Percentiles rank a stretch among this genome's conserved stretches.
Conservation (phyloP, 768 basidiomycete species). For the Gymnopilus junonius region DNA sequence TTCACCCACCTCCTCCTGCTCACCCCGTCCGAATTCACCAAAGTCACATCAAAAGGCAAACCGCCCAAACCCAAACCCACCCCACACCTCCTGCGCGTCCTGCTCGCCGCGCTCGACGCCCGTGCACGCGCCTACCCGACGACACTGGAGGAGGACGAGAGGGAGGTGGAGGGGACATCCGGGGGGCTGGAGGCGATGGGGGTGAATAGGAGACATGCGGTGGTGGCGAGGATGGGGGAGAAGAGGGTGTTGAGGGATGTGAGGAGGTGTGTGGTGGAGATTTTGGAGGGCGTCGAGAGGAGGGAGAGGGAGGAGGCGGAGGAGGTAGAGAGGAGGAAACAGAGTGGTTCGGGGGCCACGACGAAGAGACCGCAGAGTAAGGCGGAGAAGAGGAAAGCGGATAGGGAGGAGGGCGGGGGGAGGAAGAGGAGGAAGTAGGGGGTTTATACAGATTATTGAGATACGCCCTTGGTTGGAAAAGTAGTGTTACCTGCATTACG, state of each 20-base stretch:
- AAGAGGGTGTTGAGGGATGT: conserved; percentile 59
- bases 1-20: conserved; percentile 61
- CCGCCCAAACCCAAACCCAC: conserved; percentile 76
- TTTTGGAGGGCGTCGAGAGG: neutral
- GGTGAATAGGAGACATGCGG: conserved; percentile 58
- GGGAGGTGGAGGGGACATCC: neutral
- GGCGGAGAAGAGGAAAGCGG: conserved; percentile 14
- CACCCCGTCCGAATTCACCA: conserved; percentile 60
- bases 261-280: neutral
- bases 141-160: conserved; percentile 47
- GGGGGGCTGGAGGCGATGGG: neutral
- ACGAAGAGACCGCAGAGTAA: neutral
- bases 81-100: conserved; percentile 45
- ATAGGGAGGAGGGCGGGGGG: conserved; percentile 8
- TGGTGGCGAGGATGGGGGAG: conserved; percentile 80
- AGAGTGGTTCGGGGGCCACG: conserved; percentile 8
- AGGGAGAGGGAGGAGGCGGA: neutral
- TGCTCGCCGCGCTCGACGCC: conserved; percentile 49
- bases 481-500: neutral
- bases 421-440: conserved; percentile 5
- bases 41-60: conserved; percentile 61
- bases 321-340: neutral
- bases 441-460: too few relatives aligned
- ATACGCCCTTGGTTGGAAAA: too few relatives aligned
- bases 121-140: conserved; percentile 63